These are phyloP conservation scores for Leccinum subrobustum DNA, from an alignment of 1,284 basidiomycete species.

Conservation along the genomic window DNA sequence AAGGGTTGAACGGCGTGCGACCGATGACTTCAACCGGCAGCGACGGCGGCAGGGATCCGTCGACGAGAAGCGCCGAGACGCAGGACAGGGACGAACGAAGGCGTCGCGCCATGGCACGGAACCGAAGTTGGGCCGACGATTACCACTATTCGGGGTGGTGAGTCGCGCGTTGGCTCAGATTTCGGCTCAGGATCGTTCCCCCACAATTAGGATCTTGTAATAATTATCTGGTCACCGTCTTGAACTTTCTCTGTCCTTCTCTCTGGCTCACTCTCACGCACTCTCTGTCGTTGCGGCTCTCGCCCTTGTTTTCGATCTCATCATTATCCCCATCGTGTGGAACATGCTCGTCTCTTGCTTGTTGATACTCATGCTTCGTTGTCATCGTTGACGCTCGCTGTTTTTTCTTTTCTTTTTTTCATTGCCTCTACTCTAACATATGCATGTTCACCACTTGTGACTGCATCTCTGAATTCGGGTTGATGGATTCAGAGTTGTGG, in stretches of 20 bases:
- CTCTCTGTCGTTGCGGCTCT: slow-evolving; percentile 12
- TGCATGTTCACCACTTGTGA: slow-evolving; percentile 6
- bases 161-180: not conserved
- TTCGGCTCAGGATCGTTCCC: not conserved
- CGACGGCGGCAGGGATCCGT: slow-evolving; percentile 18
- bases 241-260: slow-evolving; percentile 8
- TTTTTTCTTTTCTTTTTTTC: slow-evolving; percentile 3
- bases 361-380: slow-evolving; percentile 10
- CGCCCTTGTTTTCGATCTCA: slow-evolving; percentile 14
- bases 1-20: slow-evolving; percentile 37
- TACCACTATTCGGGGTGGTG: slow-evolving; percentile 69
- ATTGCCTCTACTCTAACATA: slow-evolving; percentile 16
- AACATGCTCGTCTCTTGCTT: slow-evolving; percentile 26
- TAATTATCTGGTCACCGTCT: slow-evolving; percentile 24
- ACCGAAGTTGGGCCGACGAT: slow-evolving; percentile 68
- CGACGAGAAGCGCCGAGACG: slow-evolving; percentile 18
- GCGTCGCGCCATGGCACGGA: slow-evolving; percentile 51
- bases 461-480: slow-evolving; percentile 3
- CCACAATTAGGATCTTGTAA: slow-evolving; percentile 22
- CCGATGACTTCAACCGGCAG: slow-evolving; percentile 40
- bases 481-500: slow-evolving; percentile 5
- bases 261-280: not conserved
- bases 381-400: slow-evolving; percentile 9
- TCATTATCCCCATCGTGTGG: slow-evolving; percentile 16
- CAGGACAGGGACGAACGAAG: slow-evolving; percentile 40